Base-by-base conservation (phyloP, 2,329 filamentous ascomycete species). In the Scolecobasidium constrictum region DNA sequence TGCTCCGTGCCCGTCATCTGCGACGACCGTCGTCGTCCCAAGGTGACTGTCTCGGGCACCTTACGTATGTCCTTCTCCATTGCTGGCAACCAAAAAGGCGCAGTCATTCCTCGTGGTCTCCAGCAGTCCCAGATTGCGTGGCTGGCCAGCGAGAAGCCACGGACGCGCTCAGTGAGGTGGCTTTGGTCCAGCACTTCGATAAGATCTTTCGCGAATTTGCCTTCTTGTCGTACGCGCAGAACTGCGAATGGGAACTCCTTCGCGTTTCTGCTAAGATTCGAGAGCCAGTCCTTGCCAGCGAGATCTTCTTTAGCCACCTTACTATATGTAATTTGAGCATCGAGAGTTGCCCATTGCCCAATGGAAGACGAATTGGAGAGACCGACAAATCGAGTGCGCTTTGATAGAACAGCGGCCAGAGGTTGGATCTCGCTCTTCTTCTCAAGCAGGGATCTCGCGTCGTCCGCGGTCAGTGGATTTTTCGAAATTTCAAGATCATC, bases 11-110 rank as follows among this genome's bases (percentile, higher is more conserved):
- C 33, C 11, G n/a, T 15, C 13, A 23, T 17, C 26, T 45, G 43
- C 11, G 5, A 16, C 3, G 35, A 26, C 17, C 20, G 28, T 9
- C 40, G 40, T 15, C 42, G 42, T 21, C 23, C 18, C 11, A 23
- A 2, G 19, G 34, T 18, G 16, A 21, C 4, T 61, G 56, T 52
- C 18, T 62, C 61, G 2, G 72, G 71, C 3, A 74, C 52, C 49
- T 73, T 74, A 18, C 71, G 64, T 39, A 75, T 73, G 46, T 75
- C 72, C 38, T 61, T 61, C 3, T 63, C 55, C 7, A 75, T 56
- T 4, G 67, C 53, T 3, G 68, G 55, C 15, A 62, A 53, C 60
- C 71, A 75, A 35, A 64, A 62, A 5, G 72, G 71, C 16, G 60
- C 53, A 3, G 65, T 58, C 53, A 72, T 66, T 31, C 62, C 57